Conservation (phyloP, 2,329 filamentous ascomycete genomes). For the Alternaria sp. region DNA sequence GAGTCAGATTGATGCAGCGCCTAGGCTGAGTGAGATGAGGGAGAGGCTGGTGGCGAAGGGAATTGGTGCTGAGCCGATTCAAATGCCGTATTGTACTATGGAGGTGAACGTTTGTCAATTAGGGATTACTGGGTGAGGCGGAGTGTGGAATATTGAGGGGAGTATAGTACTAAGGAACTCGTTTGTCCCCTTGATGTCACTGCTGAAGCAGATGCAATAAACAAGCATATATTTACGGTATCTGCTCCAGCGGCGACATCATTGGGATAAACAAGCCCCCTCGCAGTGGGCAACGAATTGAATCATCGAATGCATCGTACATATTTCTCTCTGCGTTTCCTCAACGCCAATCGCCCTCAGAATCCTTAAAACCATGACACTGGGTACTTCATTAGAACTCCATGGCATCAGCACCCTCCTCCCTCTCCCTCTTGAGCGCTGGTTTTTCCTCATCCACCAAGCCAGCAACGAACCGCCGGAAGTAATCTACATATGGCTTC, state of each 20-base stretch:
- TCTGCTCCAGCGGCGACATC: no score
- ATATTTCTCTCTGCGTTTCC: not conserved
- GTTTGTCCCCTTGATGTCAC: not conserved
- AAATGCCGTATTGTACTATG: conserved; percentile 78
- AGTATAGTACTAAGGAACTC: not conserved
- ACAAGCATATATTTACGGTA: no score
- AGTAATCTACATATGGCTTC: conserved; percentile 91
- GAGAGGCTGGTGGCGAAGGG: conserved; percentile 77
- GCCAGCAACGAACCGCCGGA: conserved; percentile 79
- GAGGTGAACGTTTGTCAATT: conserved; percentile 54
- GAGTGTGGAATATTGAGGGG: not conserved
- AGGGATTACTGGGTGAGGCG: conserved; percentile 5
- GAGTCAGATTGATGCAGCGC: conserved; percentile 73
- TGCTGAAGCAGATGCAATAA: no score
- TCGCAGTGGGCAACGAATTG: not conserved
- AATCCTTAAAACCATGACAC: not conserved
- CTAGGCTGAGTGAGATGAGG: conserved; percentile 76
- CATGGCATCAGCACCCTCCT: conserved; percentile 65
- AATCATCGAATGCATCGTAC: not conserved
- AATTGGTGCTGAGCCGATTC: conserved; percentile 69
- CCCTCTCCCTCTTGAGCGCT: conserved; percentile 62
- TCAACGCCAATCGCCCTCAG: not conserved
- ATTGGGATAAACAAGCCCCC: no score
- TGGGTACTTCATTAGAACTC: conserved; percentile 63
- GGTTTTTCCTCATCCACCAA: conserved; percentile 77